A percentile compares a stretch with the other conserved stretches of the same genome.
Conservation (phyloP, 2,329 filamentous ascomycete genomes). For the Dactylellina leptospora region DNA sequence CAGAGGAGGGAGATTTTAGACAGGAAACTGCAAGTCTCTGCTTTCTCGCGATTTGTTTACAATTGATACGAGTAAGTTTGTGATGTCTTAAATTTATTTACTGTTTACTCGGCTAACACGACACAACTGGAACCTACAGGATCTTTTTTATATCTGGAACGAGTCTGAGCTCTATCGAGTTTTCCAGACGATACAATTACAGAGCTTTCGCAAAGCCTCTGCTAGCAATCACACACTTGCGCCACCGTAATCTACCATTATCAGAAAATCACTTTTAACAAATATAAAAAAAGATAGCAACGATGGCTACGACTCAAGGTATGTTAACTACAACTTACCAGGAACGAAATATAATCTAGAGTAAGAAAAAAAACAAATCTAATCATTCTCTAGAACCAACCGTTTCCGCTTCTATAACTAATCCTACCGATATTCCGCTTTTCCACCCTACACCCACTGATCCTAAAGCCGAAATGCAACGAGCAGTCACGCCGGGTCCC, state of each 20-base stretch:
- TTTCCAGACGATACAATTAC: conserved; percentile 15
- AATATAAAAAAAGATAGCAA: conserved; percentile 20
- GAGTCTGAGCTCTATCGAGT: conserved; percentile 22
- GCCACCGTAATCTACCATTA: conserved; percentile 3
- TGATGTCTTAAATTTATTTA: neutral
- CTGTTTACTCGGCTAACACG: conserved; percentile 16
- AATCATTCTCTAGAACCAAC: conserved; percentile 6
- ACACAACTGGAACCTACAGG: conserved; percentile 32
- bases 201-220: conserved; percentile 6
- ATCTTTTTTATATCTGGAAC: conserved; percentile 19
- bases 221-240: neutral
- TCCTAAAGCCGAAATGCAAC: conserved; percentile 27
- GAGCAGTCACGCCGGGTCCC: conserved; percentile 43
- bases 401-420: conserved; percentile 36
- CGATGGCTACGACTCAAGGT: conserved; percentile 47
- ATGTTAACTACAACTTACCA: neutral
- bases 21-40: conserved; percentile 44
- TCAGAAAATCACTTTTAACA: conserved; percentile 17
- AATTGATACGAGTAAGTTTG: conserved; percentile 28
- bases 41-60: neutral
- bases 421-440: conserved; percentile 44
- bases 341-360: neutral
- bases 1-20: conserved; percentile 25
- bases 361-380: neutral
- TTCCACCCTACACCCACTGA: conserved; percentile 47